Conservation (phyloP, 495 filamentous ascomycete genomes). For the Letharia columbiana region DNA sequence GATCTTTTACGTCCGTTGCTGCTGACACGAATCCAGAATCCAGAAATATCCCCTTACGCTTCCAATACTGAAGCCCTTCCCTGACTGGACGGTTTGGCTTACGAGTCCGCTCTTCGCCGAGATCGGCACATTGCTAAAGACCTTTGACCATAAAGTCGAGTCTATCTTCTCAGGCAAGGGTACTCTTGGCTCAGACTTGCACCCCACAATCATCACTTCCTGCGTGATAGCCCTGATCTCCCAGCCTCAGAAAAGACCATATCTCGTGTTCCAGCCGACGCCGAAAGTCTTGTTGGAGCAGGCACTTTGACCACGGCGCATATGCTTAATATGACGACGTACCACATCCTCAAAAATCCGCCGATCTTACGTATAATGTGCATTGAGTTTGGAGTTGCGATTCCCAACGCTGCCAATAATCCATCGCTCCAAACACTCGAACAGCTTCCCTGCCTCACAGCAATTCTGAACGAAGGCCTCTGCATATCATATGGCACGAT, state of each 20-base stretch:
- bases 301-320: conserved; percentile 33
- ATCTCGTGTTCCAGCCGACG: conserved; percentile 30
- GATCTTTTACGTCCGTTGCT: no score
- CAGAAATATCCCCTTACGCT: no score
- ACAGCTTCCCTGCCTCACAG: conserved; percentile 32
- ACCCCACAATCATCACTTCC: no score
- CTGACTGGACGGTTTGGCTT: no score
- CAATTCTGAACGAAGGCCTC: conserved; percentile 36
- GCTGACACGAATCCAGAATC: no score
- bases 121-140: no score
- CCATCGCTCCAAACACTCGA: conserved; percentile 25
- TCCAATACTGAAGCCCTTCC: conserved; percentile 28
- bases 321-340: conserved; percentile 26
- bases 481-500: conserved; percentile 27
- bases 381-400: conserved; percentile 28
- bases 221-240: conserved; percentile 16
- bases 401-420: conserved; percentile 18
- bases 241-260: conserved; percentile 25
- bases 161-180: no score
- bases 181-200: no score
- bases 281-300: conserved; percentile 28
- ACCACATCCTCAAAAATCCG: conserved; percentile 29
- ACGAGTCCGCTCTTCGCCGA: no score
- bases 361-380: conserved; percentile 23
- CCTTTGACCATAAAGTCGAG: no score